These are phyloP conservation scores for Sphaceloma murrayae DNA, from an alignment of 2,329 filamentous ascomycete genomes.

Conservation along the genomic window DNA sequence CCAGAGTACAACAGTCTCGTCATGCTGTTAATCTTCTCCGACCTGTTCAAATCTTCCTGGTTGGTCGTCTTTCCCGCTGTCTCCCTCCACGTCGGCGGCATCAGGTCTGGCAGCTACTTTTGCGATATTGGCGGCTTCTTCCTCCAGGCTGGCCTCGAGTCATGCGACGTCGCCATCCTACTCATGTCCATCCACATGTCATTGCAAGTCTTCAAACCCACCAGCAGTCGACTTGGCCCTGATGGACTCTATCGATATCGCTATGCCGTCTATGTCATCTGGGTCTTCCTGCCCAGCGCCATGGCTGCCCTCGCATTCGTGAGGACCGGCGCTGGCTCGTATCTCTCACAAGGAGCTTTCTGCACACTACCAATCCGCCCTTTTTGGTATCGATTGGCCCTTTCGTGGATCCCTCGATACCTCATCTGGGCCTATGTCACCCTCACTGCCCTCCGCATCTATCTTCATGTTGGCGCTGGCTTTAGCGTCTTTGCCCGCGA, in stretches of 20 bases:
- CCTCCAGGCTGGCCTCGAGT: slow-evolving; percentile 56
- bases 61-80: slow-evolving; percentile 56
- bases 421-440: slow-evolving; percentile 57
- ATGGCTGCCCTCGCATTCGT: slow-evolving; percentile 56
- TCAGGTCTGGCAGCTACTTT: slow-evolving; percentile 45
- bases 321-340: slow-evolving; percentile 42
- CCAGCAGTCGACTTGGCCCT: slow-evolving; percentile 34
- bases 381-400: slow-evolving; percentile 57
- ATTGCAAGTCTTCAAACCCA: slow-evolving; percentile 58
- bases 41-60: slow-evolving; percentile 61
- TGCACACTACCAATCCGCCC: slow-evolving; percentile 60
- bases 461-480: slow-evolving; percentile 51
- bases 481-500: slow-evolving; percentile 33
- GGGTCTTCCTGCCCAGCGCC: slow-evolving; percentile 49
- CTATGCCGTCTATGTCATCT: slow-evolving; percentile 48
- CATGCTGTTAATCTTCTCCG: slow-evolving; percentile 62
- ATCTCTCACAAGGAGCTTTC: slow-evolving; percentile 54
- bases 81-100: slow-evolving; percentile 44
- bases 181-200: slow-evolving; percentile 65
- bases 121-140: slow-evolving; percentile 63
- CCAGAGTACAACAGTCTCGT: slow-evolving; percentile 50
- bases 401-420: slow-evolving; percentile 67
- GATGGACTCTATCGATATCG: slow-evolving; percentile 62
- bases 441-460: slow-evolving; percentile 58
- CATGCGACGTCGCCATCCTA: slow-evolving; percentile 58